Conservation (phyloP, 2,329 filamentous ascomycete genomes). For the Fusarium piperis region DNA sequence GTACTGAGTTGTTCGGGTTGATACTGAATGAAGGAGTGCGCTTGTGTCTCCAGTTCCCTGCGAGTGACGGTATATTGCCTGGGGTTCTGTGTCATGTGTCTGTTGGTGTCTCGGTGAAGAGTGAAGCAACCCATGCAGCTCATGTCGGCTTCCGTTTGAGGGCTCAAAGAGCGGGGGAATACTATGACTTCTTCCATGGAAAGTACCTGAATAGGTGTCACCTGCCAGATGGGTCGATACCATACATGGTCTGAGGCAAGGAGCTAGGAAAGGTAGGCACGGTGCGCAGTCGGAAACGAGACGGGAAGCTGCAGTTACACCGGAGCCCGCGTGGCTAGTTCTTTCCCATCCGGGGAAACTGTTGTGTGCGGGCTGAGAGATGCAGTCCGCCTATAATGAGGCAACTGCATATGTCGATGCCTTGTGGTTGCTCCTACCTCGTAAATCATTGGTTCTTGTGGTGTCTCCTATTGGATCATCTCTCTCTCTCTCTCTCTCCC, state of each 20-base stretch:
- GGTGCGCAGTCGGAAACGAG: not conserved
- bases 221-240: too few species aligned
- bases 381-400: conserved; percentile 23
- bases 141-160: not conserved
- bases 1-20: not conserved
- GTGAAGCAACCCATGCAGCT: not conserved
- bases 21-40: not conserved
- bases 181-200: too few species aligned
- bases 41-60: not conserved
- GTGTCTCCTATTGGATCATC: not conserved
- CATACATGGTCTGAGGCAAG: too few species aligned
- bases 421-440: not conserved
- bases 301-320: conserved; percentile 30
- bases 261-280: too few species aligned
- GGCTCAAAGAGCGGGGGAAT: not conserved
- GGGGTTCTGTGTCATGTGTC: not conserved
- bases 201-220: too few species aligned
- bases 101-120: not conserved
- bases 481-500: not conserved
- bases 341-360: not conserved
- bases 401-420: not conserved
- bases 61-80: not conserved
- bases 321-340: conserved; percentile 15
- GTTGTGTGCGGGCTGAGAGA: not conserved
- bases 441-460: not conserved